Percentiles rank a stretch among this genome's conserved stretches.
Conservation (phyloP, 2,329 filamentous ascomycete species). For the Alternaria brassicae region DNA sequence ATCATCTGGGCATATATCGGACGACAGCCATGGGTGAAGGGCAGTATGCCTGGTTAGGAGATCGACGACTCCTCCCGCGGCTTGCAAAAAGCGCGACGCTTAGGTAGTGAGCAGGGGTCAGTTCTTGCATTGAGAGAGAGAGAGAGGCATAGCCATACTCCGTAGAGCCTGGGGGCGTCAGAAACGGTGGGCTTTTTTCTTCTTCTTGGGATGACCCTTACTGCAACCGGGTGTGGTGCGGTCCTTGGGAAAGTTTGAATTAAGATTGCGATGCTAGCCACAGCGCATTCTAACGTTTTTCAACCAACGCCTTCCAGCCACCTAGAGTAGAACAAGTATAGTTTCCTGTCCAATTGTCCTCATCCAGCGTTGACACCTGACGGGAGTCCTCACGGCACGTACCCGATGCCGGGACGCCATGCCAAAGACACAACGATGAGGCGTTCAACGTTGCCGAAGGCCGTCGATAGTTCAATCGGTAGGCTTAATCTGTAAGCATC, state of each 20-base stretch:
- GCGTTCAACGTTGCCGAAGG: neutral
- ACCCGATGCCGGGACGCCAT: constrained; percentile 10
- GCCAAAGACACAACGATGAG: neutral
- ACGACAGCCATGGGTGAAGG: constrained; percentile 20
- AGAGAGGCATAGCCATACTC: constrained; percentile 21
- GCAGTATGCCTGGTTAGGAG: constrained; percentile 25
- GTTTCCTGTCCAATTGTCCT: constrained; percentile 19
- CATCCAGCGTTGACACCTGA: constrained; percentile 25
- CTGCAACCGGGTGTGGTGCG: constrained; percentile 29
- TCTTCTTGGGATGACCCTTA: constrained; percentile 29
- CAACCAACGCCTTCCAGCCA: constrained; percentile 19
- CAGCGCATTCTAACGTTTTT: constrained; percentile 14
- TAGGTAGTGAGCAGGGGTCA: constrained; percentile 24
- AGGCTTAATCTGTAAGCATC: neutral
- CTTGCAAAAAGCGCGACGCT: constrained; percentile 32
- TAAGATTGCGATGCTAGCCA: constrained; percentile 44
- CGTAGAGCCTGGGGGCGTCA: constrained; percentile 32
- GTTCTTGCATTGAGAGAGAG: constrained; percentile 17
- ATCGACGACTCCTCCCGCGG: constrained; percentile 34
- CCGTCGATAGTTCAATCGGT: neutral
- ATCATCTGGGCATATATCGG: constrained; percentile 23
- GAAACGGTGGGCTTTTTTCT: constrained; percentile 30
- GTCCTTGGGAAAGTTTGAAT: constrained; percentile 17
- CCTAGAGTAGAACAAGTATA: constrained; percentile 19
- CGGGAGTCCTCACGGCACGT: constrained; percentile 17